Conservation (phyloP, 2,329 filamentous ascomycete genomes). For the Neopestalotiopsis sp. region DNA sequence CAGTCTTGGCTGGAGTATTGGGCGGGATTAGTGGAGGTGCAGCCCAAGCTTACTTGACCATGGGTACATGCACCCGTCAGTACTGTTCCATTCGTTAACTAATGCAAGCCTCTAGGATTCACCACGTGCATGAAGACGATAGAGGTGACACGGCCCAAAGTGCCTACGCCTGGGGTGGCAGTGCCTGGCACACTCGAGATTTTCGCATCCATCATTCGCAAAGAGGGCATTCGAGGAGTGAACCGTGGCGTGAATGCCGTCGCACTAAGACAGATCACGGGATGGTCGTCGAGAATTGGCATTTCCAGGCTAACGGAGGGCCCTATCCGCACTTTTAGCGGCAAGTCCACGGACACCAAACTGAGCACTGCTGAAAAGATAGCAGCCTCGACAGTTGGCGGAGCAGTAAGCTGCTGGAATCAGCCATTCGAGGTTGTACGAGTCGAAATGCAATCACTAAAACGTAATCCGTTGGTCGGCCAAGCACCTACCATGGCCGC, state of each 20-base stretch:
- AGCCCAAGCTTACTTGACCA: conserved; percentile 97
- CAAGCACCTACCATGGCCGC: background rate
- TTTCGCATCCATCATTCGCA: conserved; percentile 60
- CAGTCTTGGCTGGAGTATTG: conserved; percentile 75
- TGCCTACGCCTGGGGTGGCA: conserved; percentile 77
- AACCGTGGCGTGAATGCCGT: background rate
- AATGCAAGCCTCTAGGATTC: background rate
- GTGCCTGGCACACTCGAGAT: conserved; percentile 49
- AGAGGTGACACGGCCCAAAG: conserved; percentile 98
- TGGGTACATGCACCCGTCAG: too few species aligned
- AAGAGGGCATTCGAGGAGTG: background rate
- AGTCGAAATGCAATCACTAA: conserved; percentile 99
- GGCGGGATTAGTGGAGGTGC: conserved; percentile 95
- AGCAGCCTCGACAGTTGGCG: conserved; percentile 81
- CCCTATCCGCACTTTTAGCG: background rate
- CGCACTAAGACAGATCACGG: background rate
- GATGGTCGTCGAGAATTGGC: background rate
- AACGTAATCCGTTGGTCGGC: conserved; percentile 89
- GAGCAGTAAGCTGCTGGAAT: conserved; percentile 97
- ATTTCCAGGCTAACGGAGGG: background rate
- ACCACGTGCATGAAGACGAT: conserved; percentile 99
- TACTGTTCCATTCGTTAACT: too few species aligned
- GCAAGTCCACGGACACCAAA: conserved; percentile 71
- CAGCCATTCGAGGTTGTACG: conserved; percentile 99
- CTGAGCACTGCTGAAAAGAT: conserved; percentile 86